These are phyloP conservation scores for Lablab purpureus DNA, from an alignment of 306 rosid genomes.

Conservation along the genomic window DNA sequence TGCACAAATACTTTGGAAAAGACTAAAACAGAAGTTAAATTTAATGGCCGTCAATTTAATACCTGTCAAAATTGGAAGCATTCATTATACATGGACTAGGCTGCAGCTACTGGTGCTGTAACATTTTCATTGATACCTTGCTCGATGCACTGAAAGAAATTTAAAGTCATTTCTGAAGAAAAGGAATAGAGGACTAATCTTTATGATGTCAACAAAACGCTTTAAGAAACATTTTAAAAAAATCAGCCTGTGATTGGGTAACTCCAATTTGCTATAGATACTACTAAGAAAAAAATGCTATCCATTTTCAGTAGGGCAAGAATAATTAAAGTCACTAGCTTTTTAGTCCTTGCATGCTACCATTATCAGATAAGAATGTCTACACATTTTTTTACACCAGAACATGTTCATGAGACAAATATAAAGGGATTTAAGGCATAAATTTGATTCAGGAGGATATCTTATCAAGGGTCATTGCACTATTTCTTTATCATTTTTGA, in stretches of 20 bases:
- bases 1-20: background rate
- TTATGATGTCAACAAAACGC: conserved; percentile 18
- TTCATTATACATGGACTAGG: conserved; percentile 25
- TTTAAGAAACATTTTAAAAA: conserved; percentile 6
- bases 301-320: conserved; percentile 21
- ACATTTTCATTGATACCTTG: conserved; percentile 51
- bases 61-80: conserved; percentile 42
- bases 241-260: background rate
- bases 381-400: background rate
- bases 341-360: conserved; percentile 22
- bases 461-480: background rate
- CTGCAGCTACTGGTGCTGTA: conserved; percentile 43
- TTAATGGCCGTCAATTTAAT: conserved; percentile 14
- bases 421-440: conserved; percentile 1
- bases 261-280: background rate
- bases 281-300: background rate
- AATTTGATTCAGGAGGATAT: background rate
- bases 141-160: conserved; percentile 59
- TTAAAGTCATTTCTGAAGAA: conserved; percentile 4
- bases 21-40: conserved; percentile 3
- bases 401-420: background rate
- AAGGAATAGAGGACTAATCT: background rate
- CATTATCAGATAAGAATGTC: conserved; percentile 16
- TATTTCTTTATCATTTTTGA: conserved; percentile 1
- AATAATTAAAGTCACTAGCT: conserved; percentile 4